These are phyloP conservation scores for Lachancea quebecensis DNA, from an alignment of 805 yeast genomes.

Conservation along the genomic window DNA sequence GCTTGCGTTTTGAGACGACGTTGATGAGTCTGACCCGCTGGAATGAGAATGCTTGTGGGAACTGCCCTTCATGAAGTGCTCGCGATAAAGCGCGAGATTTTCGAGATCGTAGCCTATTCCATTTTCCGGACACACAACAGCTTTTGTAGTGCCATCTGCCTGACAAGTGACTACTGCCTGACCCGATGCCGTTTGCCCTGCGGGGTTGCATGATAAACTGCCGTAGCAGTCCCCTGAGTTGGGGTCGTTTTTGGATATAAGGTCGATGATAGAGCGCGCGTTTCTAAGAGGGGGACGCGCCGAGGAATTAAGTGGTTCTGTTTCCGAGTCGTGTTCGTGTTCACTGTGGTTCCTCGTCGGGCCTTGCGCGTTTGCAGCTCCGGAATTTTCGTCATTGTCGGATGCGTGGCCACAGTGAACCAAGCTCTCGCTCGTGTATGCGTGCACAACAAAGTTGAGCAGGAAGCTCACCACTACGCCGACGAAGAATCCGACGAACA, in stretches of 20 bases:
- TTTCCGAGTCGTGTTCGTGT: neutral
- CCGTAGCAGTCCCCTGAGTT: constrained; percentile 11
- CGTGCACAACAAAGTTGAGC: constrained; percentile 62
- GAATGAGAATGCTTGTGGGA: constrained; percentile 8
- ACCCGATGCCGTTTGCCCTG: constrained; percentile 4
- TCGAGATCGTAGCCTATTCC: constrained; percentile 33
- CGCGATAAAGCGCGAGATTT: constrained; percentile 28
- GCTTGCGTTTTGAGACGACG: constrained; percentile 14
- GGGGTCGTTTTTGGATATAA: constrained; percentile 10
- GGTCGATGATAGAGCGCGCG: constrained; percentile 13
- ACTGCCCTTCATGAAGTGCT: constrained; percentile 20
- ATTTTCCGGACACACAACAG: constrained; percentile 28
- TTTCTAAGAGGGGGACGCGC: constrained; percentile 3
- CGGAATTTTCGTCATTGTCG: constrained; percentile 1
- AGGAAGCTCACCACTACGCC: constrained; percentile 58
- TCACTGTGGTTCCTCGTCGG: neutral
- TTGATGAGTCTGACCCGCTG: constrained; percentile 6
- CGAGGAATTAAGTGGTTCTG: neutral
- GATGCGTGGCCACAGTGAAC: constrained; percentile 77
- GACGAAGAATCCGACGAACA: constrained; percentile 37
- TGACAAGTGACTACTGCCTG: constrained; percentile 1
- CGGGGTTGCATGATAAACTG: constrained; percentile 15
- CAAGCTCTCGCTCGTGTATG: constrained; percentile 69
- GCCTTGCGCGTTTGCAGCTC: neutral
- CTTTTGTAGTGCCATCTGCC: neutral